These are phyloP conservation scores for Suillus subalutaceus DNA, from an alignment of 768 basidiomycete genomes.

Conservation along the genomic window DNA sequence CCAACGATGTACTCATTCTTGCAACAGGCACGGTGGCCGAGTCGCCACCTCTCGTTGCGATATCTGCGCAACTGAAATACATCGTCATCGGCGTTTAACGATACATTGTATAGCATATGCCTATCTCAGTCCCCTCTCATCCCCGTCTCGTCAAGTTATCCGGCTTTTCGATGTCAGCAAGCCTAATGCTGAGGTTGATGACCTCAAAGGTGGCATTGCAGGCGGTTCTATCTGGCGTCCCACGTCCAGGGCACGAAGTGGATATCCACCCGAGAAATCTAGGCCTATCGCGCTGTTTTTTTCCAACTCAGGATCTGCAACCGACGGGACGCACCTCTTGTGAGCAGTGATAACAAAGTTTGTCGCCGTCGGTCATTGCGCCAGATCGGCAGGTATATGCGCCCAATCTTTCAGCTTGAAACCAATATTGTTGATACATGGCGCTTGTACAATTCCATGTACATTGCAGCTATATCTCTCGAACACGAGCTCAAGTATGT, in stretches of 20 bases:
- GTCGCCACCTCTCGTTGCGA: neutral
- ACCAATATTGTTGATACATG: neutral
- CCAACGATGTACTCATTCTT: no score
- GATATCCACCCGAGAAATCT: neutral
- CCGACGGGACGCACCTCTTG: neutral
- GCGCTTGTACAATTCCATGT: neutral
- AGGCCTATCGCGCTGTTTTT: no score
- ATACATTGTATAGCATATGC: no score
- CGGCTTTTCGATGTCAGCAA: neutral
- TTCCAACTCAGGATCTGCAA: neutral
- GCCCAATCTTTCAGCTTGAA: neutral
- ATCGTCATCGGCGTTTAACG: no score
- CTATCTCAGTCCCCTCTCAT: neutral
- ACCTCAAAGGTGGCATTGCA: neutral
- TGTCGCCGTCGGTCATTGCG: neutral
- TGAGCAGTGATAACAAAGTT: neutral
- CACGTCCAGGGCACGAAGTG: neutral
- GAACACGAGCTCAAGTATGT: neutral
- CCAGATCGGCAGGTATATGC: neutral
- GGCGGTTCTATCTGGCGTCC: neutral
- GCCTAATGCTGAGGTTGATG: neutral
- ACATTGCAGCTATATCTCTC: neutral
- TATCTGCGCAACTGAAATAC: neutral
- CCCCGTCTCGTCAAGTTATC: neutral
- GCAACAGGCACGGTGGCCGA: no score